Evolutionary conservation across 176 grass and related monocot species (phyloP).

Genomic region (Musa beccarii): DNA sequence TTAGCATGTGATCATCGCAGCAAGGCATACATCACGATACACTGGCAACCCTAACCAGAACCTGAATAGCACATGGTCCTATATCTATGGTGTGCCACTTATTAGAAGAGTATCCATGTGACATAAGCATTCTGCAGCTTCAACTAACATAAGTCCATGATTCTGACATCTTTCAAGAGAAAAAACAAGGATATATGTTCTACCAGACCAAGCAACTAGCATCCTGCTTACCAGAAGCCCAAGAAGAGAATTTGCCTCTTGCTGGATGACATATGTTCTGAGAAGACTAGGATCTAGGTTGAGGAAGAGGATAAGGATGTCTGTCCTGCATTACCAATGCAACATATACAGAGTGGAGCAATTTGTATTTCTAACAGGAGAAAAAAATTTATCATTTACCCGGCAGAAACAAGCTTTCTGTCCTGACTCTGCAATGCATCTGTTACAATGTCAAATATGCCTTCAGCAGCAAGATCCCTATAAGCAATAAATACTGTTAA

Average conservation of each 20-base stretch:
- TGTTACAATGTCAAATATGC: conserved; percentile 65
- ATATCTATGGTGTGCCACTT: too few relatives aligned
- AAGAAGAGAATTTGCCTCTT: conserved; percentile 73
- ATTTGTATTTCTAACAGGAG: background rate
- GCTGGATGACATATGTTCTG: conserved; percentile 48
- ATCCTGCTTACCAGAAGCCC: conserved; percentile 51
- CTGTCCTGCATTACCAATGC: conserved; percentile 49
- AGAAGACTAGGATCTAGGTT: conserved; percentile 52
- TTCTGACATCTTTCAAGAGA: background rate
- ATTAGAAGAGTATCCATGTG: too few relatives aligned
- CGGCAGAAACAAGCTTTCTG: conserved; percentile 54
- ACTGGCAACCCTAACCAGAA: too few relatives aligned
- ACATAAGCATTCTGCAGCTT: too few relatives aligned
- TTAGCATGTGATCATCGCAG: too few relatives aligned
- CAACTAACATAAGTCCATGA: too few relatives aligned
- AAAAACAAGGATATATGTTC: background rate
- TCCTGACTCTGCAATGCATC: conserved; percentile 67
- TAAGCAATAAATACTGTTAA: conserved; percentile 26
- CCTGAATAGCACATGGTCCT: too few relatives aligned
- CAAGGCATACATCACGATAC: too few relatives aligned
- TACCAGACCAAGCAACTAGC: conserved; percentile 2
- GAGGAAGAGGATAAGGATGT: conserved; percentile 62
- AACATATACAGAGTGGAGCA: conserved; percentile 9
- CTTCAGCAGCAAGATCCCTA: conserved; percentile 60
- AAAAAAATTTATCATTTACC: conserved; percentile 32